Percentiles rank a stretch among this genome's conserved stretches.
These are phyloP conservation scores for Rhizopogon salebrosus DNA, from an alignment of 768 basidiomycete genomes.

Conservation along the genomic window DNA sequence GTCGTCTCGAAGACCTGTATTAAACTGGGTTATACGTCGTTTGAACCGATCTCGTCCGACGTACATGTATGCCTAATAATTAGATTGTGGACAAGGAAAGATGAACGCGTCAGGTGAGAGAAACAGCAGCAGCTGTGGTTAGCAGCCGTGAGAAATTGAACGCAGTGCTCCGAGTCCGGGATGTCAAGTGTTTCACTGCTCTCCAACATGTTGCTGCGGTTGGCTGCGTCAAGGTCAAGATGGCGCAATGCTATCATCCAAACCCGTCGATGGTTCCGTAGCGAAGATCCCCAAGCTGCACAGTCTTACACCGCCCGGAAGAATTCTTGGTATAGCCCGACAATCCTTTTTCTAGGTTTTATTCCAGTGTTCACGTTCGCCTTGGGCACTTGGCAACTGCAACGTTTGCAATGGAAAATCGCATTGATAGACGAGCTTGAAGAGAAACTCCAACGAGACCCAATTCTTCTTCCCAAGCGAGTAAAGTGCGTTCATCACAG, in stretches of 20 bases:
- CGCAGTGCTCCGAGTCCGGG: no score
- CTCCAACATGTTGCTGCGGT: background rate
- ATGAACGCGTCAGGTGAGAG: background rate
- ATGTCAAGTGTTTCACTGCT: no score
- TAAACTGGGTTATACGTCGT: background rate
- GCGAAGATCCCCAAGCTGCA: conserved; percentile 18
- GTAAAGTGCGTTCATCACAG: conserved; percentile 65
- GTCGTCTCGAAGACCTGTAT: conserved; percentile 28
- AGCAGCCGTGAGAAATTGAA: background rate
- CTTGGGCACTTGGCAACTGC: conserved; percentile 91
- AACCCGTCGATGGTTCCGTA: conserved; percentile 13
- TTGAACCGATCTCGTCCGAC: conserved; percentile 1
- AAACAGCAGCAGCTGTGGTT: background rate
- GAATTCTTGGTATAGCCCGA: conserved; percentile 61
- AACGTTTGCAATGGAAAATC: conserved; percentile 92
- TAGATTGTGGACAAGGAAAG: background rate
- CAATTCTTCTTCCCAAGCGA: conserved; percentile 72
- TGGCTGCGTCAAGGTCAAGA: conserved; percentile 6
- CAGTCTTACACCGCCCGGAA: conserved; percentile 54
- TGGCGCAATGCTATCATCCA: conserved; percentile 5
- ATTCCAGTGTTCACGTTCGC: conserved; percentile 89
- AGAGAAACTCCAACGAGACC: conserved; percentile 76
- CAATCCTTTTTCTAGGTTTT: conserved; percentile 70
- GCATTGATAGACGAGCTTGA: conserved; percentile 90
- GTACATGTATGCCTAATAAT: conserved; percentile 6